phyloP scores from a whole-genome alignment of 805 yeast species.

The Wickerhamomyces alni region DNA sequence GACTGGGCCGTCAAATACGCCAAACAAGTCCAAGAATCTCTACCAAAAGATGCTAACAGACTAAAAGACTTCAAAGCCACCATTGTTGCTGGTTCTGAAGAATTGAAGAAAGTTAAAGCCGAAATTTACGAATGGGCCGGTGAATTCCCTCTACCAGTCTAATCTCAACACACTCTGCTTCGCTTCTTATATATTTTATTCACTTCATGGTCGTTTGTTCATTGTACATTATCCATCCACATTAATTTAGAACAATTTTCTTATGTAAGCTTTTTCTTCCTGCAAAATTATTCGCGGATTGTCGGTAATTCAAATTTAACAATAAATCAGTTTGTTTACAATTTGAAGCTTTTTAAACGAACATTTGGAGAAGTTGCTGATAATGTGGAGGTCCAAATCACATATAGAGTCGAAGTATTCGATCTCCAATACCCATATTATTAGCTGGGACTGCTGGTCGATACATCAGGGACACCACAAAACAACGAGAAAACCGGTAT shows the following conservation, averaged over 20 bases:
- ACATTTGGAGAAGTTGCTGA: no score
- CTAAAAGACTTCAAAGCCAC: slow-evolving; percentile 92
- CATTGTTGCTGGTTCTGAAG: slow-evolving; percentile 66
- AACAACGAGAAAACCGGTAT: not conserved
- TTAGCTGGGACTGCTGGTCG: not conserved
- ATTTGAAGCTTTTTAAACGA: no score
- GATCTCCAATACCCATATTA: not conserved
- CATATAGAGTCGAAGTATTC: slow-evolving; percentile 1
- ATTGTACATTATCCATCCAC: no score
- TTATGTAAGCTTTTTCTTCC: no score
- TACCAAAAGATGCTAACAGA: slow-evolving; percentile 91
- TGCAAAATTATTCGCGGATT: no score
- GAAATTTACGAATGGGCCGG: slow-evolving; percentile 93
- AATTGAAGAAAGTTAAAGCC: slow-evolving; percentile 57
- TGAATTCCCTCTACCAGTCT: slow-evolving; percentile 65
- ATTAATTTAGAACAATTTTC: no score
- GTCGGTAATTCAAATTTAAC: no score
- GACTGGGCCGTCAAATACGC: slow-evolving; percentile 76
- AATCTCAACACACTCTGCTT: slow-evolving; percentile 4
- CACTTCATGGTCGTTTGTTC: no score
- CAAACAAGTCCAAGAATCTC: slow-evolving; percentile 61
- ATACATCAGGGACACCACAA: slow-evolving; percentile 1
- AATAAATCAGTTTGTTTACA: no score
- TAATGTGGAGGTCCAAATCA: slow-evolving; percentile 1
- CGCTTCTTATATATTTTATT: no score